These are phyloP conservation scores for Alternaria postmessia DNA, from an alignment of 2,329 filamentous ascomycete species.

Conservation along the genomic window DNA sequence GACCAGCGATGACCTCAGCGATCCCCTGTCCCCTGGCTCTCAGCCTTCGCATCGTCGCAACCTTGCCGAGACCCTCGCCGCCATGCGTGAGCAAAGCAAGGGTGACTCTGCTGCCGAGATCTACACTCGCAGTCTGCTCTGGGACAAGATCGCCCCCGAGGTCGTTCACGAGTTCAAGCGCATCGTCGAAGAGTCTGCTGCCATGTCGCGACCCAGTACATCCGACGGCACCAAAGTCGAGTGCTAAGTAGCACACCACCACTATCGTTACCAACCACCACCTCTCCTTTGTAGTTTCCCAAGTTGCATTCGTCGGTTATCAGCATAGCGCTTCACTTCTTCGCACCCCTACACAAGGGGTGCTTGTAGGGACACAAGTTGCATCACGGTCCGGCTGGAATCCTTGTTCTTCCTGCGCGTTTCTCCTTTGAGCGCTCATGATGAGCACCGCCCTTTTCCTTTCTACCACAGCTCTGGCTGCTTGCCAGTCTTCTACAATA, in stretches of 20 bases:
- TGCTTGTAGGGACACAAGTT: conserved; percentile 42
- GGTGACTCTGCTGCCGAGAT: conserved; percentile 80
- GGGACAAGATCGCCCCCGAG: conserved; percentile 91
- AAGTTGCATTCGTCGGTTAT: conserved; percentile 40
- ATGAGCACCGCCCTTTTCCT: conserved; percentile 36
- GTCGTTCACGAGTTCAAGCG: conserved; percentile 92
- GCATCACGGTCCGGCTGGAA: conserved; percentile 46
- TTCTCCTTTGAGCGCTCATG: conserved; percentile 16
- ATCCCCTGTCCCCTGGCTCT: conserved; percentile 49
- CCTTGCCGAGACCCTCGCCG: conserved; percentile 80
- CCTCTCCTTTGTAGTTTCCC: conserved; percentile 35
- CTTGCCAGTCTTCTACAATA: conserved; percentile 36
- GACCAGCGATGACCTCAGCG: conserved; percentile 56
- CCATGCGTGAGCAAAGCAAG: conserved; percentile 76
- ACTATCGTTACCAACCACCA: conserved; percentile 17
- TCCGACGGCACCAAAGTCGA: conserved; percentile 46
- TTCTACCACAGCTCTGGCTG: conserved; percentile 28
- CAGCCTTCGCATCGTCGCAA: conserved; percentile 71
- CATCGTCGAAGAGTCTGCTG: conserved; percentile 79
- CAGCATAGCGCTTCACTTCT: conserved; percentile 48
- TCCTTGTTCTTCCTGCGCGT: conserved; percentile 28
- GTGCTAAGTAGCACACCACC: conserved; percentile 26
- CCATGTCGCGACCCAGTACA: conserved; percentile 46
- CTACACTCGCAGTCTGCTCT: conserved; percentile 89
- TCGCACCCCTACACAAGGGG: conserved; percentile 24